Conservation (phyloP, 352 stramenopile genomes). For the Globisporangium alternatum region DNA sequence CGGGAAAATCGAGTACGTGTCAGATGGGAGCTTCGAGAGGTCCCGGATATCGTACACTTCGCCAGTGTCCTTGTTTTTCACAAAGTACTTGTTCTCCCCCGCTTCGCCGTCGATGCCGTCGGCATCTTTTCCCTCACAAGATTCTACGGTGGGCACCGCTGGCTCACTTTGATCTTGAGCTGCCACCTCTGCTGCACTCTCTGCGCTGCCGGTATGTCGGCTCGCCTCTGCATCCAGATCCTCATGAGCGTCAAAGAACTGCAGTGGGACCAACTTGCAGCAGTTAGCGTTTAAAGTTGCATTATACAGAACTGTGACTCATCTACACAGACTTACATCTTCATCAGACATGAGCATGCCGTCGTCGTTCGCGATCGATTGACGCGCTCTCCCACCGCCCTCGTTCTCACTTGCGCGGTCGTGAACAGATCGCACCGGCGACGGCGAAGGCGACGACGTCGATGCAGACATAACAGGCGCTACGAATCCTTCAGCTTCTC, state of each 20-base stretch:
- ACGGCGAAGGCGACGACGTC: not conserved
- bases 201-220: slow-evolving; percentile 17
- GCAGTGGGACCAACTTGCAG: not conserved
- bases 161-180: slow-evolving; percentile 9
- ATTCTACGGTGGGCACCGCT: slow-evolving; percentile 1
- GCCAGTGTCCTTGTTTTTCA: slow-evolving; percentile 81
- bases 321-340: slow-evolving; percentile 35
- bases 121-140: slow-evolving; percentile 7
- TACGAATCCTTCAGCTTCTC: not conserved
- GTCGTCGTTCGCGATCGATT: slow-evolving; percentile 39
- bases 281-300: not conserved
- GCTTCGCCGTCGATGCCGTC: slow-evolving; percentile 13
- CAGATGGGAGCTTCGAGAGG: slow-evolving; percentile 45
- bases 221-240: slow-evolving; percentile 35
- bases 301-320: too few relatives aligned
- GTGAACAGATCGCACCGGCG: slow-evolving; percentile 12
- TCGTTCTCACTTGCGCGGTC: slow-evolving; percentile 8
- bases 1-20: slow-evolving; percentile 78
- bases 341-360: slow-evolving; percentile 52
- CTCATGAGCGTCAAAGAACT: slow-evolving; percentile 79
- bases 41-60: slow-evolving; percentile 79
- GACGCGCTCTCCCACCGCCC: slow-evolving; percentile 1
- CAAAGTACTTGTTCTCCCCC: slow-evolving; percentile 62
- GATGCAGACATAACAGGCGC: not conserved
- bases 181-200: slow-evolving; percentile 9